phyloP scores from a whole-genome alignment of 169 alveolate genomes.

The Babesia ovis region DNA sequence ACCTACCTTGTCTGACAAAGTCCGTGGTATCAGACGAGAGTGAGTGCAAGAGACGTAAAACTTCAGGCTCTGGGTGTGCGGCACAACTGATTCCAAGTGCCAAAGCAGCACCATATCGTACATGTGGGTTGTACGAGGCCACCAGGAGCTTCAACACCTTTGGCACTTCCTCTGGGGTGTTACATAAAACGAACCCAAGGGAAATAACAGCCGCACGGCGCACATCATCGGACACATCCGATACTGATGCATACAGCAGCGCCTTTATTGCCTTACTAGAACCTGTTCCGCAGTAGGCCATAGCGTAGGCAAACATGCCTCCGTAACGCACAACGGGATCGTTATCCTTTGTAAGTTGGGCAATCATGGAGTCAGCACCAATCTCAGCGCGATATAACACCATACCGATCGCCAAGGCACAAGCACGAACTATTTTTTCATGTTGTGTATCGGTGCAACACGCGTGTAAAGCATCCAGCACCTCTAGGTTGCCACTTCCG shows the following conservation, averaged over 20 bases:
- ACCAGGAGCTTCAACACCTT: slow-evolving; percentile 87
- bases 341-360: slow-evolving; percentile 84
- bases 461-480: slow-evolving; percentile 88
- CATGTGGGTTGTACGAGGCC: slow-evolving; percentile 97
- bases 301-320: slow-evolving; percentile 94
- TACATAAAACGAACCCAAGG: slow-evolving; percentile 89
- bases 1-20: slow-evolving; percentile 94
- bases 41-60: slow-evolving; percentile 89
- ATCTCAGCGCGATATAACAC: slow-evolving; percentile 92
- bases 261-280: slow-evolving; percentile 87
- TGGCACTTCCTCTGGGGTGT: slow-evolving; percentile 86
- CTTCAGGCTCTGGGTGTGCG: slow-evolving; percentile 90
- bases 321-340: slow-evolving; percentile 97
- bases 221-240: slow-evolving; percentile 98
- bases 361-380: slow-evolving; percentile 89
- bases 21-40: slow-evolving; percentile 93
- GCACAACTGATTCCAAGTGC: slow-evolving; percentile 98
- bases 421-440: slow-evolving; percentile 96
- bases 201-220: slow-evolving; percentile 98
- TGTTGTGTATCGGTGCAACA: slow-evolving; percentile 97
- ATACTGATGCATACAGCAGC: slow-evolving; percentile 93
- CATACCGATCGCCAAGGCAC: slow-evolving; percentile 92
- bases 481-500: slow-evolving; percentile 83
- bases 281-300: slow-evolving; percentile 97
- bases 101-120: slow-evolving; percentile 97